A percentile compares a stretch with the other conserved stretches of the same genome.
These are phyloP conservation scores for Myxozyma mucilagina DNA, from an alignment of 805 yeast genomes.

Conservation along the genomic window DNA sequence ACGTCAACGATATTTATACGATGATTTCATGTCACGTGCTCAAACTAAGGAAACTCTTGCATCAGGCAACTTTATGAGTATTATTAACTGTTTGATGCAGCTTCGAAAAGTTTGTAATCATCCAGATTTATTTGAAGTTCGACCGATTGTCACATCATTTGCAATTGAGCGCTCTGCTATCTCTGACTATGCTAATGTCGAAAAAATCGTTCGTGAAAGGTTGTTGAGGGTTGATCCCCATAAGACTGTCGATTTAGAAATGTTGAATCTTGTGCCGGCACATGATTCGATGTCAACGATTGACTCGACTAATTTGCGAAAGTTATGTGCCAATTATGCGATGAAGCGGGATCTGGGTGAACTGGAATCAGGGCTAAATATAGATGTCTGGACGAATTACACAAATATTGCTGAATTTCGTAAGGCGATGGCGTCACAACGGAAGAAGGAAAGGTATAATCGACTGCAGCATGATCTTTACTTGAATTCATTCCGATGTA, in stretches of 20 bases:
- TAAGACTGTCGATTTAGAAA: slow-evolving; percentile 49
- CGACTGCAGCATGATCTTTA: slow-evolving; percentile 58
- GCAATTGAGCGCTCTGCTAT: slow-evolving; percentile 68
- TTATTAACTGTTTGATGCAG: slow-evolving; percentile 97
- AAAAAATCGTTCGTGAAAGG: slow-evolving; percentile 44
- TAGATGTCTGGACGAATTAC: slow-evolving; percentile 24
- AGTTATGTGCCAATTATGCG: slow-evolving; percentile 35
- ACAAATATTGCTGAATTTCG: slow-evolving; percentile 53
- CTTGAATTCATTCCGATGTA: slow-evolving; percentile 65
- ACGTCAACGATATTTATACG: slow-evolving; percentile 87
- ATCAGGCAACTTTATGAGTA: slow-evolving; percentile 90
- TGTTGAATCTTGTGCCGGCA: slow-evolving; percentile 62
- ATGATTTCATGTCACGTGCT: slow-evolving; percentile 96
- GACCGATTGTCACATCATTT: slow-evolving; percentile 91
- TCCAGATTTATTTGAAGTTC: slow-evolving; percentile 92
- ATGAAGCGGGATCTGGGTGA: slow-evolving; percentile 42
- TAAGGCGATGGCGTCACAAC: slow-evolving; percentile 53
- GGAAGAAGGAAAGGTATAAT: slow-evolving; percentile 54
- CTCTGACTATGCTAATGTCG: slow-evolving; percentile 48
- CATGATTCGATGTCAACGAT: slow-evolving; percentile 47
- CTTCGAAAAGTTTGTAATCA: slow-evolving; percentile 94
- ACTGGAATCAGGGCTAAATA: slow-evolving; percentile 12
- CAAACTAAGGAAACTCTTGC: slow-evolving; percentile 91
- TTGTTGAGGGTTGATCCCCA: slow-evolving; percentile 38
- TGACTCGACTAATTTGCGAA: not conserved